Conservation (phyloP, 805 yeast genomes). For the Middelhovenomyces tepae region DNA sequence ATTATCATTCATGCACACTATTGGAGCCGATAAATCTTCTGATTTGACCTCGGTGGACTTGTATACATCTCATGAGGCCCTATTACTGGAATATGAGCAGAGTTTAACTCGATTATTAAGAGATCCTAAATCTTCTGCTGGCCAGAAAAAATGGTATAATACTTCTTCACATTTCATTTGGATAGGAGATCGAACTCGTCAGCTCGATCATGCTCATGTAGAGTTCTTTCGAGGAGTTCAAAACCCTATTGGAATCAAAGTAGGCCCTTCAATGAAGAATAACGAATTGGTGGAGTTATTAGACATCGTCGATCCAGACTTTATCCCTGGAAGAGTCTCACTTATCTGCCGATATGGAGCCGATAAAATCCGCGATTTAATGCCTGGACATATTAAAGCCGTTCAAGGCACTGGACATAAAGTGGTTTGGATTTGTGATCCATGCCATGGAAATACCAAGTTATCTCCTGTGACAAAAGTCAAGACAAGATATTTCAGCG, state of each 20-base stretch:
- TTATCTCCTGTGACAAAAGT: constrained; percentile 30
- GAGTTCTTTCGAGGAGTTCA: constrained; percentile 35
- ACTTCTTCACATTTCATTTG: constrained; percentile 36
- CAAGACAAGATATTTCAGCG: constrained; percentile 36
- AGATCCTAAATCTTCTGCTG: constrained; percentile 16
- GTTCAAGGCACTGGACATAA: constrained; percentile 30
- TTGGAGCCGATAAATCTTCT: constrained; percentile 29
- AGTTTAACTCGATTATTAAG: constrained; percentile 27
- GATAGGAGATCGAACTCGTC: constrained; percentile 38
- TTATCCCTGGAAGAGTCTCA: constrained; percentile 32
- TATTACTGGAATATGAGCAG: constrained; percentile 35
- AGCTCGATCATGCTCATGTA: constrained; percentile 37
- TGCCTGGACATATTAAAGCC: constrained; percentile 34
- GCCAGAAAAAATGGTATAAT: constrained; percentile 26
- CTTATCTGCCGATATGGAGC: constrained; percentile 36
- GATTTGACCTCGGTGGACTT: constrained; percentile 29
- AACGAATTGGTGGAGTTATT: constrained; percentile 30
- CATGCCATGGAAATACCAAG: constrained; percentile 38
- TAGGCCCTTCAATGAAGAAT: constrained; percentile 34
- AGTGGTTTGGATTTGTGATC: constrained; percentile 38
- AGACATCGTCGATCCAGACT: constrained; percentile 33
- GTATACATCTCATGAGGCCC: constrained; percentile 35
- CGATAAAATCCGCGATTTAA: constrained; percentile 25
- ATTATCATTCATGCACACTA: constrained; percentile 30
- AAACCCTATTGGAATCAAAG: constrained; percentile 37